These are phyloP conservation scores for Pichiaceae sp. DNA, from an alignment of 1,139 yeast species.

Conservation along the genomic window DNA sequence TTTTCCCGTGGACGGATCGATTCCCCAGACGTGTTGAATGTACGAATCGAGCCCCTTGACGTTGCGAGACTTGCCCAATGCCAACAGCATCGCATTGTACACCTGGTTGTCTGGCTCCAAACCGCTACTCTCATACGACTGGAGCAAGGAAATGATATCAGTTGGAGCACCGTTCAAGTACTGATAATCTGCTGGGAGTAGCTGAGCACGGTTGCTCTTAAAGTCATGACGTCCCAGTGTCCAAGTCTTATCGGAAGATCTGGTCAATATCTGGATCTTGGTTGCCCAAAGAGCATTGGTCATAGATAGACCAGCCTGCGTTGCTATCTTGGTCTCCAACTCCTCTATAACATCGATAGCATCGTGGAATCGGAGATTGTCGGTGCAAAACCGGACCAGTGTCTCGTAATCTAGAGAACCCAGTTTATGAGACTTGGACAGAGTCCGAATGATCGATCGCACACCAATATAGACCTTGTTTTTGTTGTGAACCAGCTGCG, in stretches of 20 bases:
- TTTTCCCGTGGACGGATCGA: constrained; percentile 4
- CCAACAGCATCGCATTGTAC: constrained; percentile 13
- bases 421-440: constrained; percentile 3
- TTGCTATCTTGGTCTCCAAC: constrained; percentile 10
- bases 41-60: constrained; percentile 14
- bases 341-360: constrained; percentile 14
- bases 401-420: constrained; percentile 17
- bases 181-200: constrained; percentile 8
- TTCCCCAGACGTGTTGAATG: constrained; percentile 20
- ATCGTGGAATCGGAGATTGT: constrained; percentile 8
- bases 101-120: constrained; percentile 13
- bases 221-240: constrained; percentile 13
- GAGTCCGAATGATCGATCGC: constrained; percentile 2
- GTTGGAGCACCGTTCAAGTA: constrained; percentile 11
- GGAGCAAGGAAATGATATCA: constrained; percentile 9
- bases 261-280: constrained; percentile 18
- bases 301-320: constrained; percentile 7
- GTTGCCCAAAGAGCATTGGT: constrained; percentile 18
- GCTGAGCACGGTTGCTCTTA: constrained; percentile 8
- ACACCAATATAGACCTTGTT: constrained; percentile 4
- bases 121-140: constrained; percentile 8
- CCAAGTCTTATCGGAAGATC: constrained; percentile 19
- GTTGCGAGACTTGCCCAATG: constrained; percentile 16
- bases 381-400: constrained; percentile 14
- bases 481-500: constrained; percentile 4